These are phyloP conservation scores for Pichia heedii DNA, from an alignment of 805 yeast species.

Conservation along the genomic window DNA sequence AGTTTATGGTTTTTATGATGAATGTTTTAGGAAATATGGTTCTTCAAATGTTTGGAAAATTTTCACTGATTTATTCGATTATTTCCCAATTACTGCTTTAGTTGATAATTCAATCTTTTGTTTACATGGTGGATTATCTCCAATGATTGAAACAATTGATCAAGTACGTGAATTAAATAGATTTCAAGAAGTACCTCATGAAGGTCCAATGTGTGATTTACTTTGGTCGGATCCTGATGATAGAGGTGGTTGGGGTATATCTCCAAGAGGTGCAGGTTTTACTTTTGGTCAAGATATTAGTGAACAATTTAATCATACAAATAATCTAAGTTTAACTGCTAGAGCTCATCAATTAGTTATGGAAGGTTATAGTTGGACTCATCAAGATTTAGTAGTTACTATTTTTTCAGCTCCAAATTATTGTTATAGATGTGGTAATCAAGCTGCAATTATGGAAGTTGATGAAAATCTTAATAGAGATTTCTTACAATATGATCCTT, in stretches of 20 bases:
- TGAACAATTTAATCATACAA: conserved; percentile 88
- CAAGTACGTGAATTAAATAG: conserved; percentile 87
- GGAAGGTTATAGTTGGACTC: conserved; percentile 96
- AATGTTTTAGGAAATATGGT: conserved; percentile 88
- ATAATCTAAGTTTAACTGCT: conserved; percentile 75
- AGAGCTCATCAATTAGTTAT: conserved; percentile 96
- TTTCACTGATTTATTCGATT: conserved; percentile 86
- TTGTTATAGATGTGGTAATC: conserved; percentile 96
- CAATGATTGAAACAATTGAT: conserved; percentile 88
- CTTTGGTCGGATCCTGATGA: conserved; percentile 98
- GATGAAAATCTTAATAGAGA: conserved; percentile 89
- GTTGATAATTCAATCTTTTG: conserved; percentile 88
- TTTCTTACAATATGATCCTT: conserved; percentile 92
- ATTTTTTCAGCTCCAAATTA: conserved; percentile 94
- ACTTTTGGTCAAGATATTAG: conserved; percentile 94
- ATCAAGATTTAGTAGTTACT: conserved; percentile 89
- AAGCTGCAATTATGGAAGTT: conserved; percentile 97
- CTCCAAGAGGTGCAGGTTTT: conserved; percentile 98
- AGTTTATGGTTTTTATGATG: conserved; percentile 93
- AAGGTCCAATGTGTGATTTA: conserved; percentile 95
- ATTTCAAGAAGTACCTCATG: conserved; percentile 94
- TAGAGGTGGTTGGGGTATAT: conserved; percentile 96
- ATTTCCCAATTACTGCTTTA: conserved; percentile 86
- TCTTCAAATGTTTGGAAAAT: conserved; percentile 89
- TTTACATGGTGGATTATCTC: conserved; percentile 90